phyloP scores from a whole-genome alignment of 805 yeast genomes.

The Starmerella tilneyi region DNA sequence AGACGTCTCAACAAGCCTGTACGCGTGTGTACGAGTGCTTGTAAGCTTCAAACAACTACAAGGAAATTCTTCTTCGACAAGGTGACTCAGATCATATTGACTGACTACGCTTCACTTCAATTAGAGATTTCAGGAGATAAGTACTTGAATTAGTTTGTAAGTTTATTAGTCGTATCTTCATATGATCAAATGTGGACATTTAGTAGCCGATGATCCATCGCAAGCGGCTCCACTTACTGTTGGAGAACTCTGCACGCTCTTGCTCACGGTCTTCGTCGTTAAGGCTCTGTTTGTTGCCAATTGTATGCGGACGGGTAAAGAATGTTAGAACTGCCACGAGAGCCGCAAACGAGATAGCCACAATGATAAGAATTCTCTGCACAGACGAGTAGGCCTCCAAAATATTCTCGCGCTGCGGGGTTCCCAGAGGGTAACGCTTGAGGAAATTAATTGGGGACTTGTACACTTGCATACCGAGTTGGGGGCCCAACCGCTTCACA shows the following conservation, averaged over 20 bases:
- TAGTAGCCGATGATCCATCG: conserved; percentile 7
- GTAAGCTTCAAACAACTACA: too few relatives aligned
- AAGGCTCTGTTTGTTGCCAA: conserved; percentile 10
- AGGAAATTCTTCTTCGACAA: too few relatives aligned
- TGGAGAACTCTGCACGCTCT: background rate
- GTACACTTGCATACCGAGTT: conserved; percentile 41
- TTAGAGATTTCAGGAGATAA: background rate
- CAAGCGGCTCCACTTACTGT: background rate
- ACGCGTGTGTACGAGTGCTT: too few relatives aligned
- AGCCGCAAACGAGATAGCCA: conserved; percentile 43
- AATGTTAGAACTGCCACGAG: conserved; percentile 9
- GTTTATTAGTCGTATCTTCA: too few relatives aligned
- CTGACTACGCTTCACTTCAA: too few relatives aligned
- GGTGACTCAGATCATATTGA: too few relatives aligned
- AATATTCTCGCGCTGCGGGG: conserved; percentile 48
- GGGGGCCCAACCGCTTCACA: conserved; percentile 30
- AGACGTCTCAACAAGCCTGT: too few relatives aligned
- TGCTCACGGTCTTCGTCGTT: conserved; percentile 19
- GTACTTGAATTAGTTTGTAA: too few relatives aligned
- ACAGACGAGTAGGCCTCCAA: conserved; percentile 49
- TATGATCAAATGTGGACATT: too few relatives aligned
- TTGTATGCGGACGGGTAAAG: conserved; percentile 10
- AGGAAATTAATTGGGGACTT: conserved; percentile 46
- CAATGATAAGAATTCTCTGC: conserved; percentile 48
- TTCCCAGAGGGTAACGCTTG: conserved; percentile 44